Base-by-base conservation (phyloP, 2,329 filamentous ascomycete species). In the Alternaria conjuncta region DNA sequence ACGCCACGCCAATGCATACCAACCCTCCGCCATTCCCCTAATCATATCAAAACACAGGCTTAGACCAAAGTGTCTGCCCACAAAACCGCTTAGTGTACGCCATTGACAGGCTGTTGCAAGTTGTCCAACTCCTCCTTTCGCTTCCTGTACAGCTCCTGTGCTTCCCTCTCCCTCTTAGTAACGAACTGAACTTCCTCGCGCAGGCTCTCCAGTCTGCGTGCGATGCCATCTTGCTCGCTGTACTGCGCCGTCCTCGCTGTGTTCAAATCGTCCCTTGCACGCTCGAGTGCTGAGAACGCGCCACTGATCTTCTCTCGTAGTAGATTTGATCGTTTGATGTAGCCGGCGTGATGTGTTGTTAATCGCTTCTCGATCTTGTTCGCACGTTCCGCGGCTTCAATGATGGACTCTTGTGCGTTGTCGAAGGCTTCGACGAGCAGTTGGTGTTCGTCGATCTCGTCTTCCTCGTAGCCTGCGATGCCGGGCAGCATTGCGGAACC, bases 331-430 rank as follows among this genome's bases (percentile, higher is more conserved):
- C 96, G 91, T 71, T 94, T 90, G 78, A 94, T 90, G 81, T 99
- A 99, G 13, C 96, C 96, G 23, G 94, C 94, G 3, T 97, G 88
- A 73, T 96, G 90, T 57, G 97, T 85, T 0, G 86, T 85, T n/a
- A 99, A 87, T 81, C 96, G 97, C 87, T 97, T 97, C 81, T 98
- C 94, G 1, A 97, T 84, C 80, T 95, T 96, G 76, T 93, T 93
- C 57, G 92, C 92, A 61, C 90, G 87, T 71, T 95, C 90, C 3
- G 94, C 96, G 0, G 89, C 89, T 3, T 86, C 83, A 71, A 92
- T 86, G 66, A 97, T 91, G 8, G 87, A 85, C 50, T 92, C 87
- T 80, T 96, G 92, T 2, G 94, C 87, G 49, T 86, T 86, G 66
- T 96, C 89, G 68, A 97, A 96, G 3, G 92, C 89, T 70, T 88